Base-by-base conservation (phyloP, 2,329 filamentous ascomycete genomes). In the Cladosporium oxysporum region DNA sequence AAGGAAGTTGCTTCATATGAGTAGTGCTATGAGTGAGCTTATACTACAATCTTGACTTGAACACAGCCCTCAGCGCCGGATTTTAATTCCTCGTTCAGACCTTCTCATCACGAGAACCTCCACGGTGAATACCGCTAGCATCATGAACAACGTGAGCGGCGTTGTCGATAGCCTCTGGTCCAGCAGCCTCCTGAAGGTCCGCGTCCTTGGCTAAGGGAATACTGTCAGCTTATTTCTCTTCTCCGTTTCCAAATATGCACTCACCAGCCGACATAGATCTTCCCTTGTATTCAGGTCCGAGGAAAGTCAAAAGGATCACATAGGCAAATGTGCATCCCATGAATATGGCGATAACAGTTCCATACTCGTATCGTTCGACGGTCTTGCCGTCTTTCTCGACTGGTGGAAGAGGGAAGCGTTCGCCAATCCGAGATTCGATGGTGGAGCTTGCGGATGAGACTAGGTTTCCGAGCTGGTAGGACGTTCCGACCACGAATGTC, bases 251-350 rank as follows among this genome's bases (percentile, higher is more conserved):
- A 28, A 10, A 21, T 35, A 11, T 10, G 18, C 33, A 60, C 63
- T 41, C 52, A 65, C 63, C 57, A 55, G 35, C 63, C 3, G 67
- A 69, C 74, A 79, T 76, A 6, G 69, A 67, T 1, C 76, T 67
- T 23, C 74, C 74, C 68, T 81, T 76, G 76, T 81, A 75, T 74
- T 85, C 83, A 0, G 83, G 83, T 5, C 90, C 90, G 3, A 91
- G 52, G 11, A 91, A 76, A 0, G 88, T 89, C 64, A 92, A 74
- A 2, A 88, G 10, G 67, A 89, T 87, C 5, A 84, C 80, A 74
- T 88, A 89, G 1, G 79, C 85, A 71, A 82, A 96, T 1, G 96
- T 92, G 71, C 90, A 92, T 0, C 84, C 93, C 90, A 97, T 93
- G 79, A 97, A 96, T 74, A 76, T 75, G 57, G 59, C 58, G 35